These are phyloP conservation scores for Acer negundo DNA, from an alignment of 345 rosid species.

Conservation along the genomic window DNA sequence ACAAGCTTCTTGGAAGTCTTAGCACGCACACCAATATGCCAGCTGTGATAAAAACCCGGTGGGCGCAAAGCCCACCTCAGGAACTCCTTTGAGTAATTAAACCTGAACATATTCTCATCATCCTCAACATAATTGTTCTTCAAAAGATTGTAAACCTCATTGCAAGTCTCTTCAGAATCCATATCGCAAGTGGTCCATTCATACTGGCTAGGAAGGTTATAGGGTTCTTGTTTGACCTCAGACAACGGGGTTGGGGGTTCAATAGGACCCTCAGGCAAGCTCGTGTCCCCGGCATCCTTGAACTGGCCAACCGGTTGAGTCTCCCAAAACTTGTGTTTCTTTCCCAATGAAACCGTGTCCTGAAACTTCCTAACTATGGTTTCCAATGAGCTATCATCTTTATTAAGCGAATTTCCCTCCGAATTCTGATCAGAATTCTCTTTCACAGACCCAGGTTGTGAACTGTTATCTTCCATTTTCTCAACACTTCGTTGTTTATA, in stretches of 20 bases:
- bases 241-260: constrained; percentile 63
- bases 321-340: constrained; percentile 90
- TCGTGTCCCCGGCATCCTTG: constrained; percentile 66
- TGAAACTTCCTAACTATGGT: constrained; percentile 62
- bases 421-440: constrained; percentile 54
- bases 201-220: constrained; percentile 72
- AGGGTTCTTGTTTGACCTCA: constrained; percentile 90
- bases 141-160: constrained; percentile 77
- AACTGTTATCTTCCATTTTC: constrained; percentile 60
- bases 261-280: constrained; percentile 82
- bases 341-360: constrained; percentile 55
- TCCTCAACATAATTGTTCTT: constrained; percentile 90
- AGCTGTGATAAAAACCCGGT: constrained; percentile 73
- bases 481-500: constrained; percentile 15
- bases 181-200: constrained; percentile 94
- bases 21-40: constrained; percentile 95
- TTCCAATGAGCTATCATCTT: constrained; percentile 61
- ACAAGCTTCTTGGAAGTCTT: constrained; percentile 81
- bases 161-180: constrained; percentile 70
- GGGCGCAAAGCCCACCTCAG: constrained; percentile 90
- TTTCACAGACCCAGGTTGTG: constrained; percentile 52
- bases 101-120: constrained; percentile 97
- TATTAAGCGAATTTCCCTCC: constrained; percentile 29
- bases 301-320: constrained; percentile 93
- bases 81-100: constrained; percentile 93